Base-by-base conservation (phyloP, 1,284 basidiomycete species). In the Ganoderma resinaceum region DNA sequence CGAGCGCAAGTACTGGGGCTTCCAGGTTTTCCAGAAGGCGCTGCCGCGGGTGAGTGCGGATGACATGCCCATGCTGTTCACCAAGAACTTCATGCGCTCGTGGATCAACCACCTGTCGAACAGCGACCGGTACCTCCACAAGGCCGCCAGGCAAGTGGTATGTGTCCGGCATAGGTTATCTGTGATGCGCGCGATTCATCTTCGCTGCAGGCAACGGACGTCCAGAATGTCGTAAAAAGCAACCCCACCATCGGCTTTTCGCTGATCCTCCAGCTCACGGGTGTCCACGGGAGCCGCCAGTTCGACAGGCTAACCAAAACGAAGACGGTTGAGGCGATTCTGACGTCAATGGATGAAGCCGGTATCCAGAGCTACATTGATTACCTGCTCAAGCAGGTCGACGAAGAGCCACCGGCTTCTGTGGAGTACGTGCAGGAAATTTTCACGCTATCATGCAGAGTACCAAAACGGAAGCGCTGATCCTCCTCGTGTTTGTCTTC, bases 101-200 rank as follows among this genome's bases (percentile, higher is more conserved):
- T 97, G 96, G 94, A 97, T 98, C 73, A 98, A 97, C 79, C 96
- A 99, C 78, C 87, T 99, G 26, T 92, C 95, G 0, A 92, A 93
- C 66, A 86, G 87, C 65, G 96, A 98, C 79, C 88, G 96, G 65
- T 91, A 96, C 78, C 82, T 98, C 40, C 95, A 98, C 83, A 96
- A 95, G 80, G 91, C 93, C 31, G 95, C 96, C 2, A 86, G 87
- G 66, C 89, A 93, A 77, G 91, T 94, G 76, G 95, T 93, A 77
- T 62, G 89, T 82, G 26, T 16, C 40, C 20, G 35, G 23, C 16
- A 49, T 42, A 26, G 52, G n/a, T 26, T 33, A 33, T 66, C 63
- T 31, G 37, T 63, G 62, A 62, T 62, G 62, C 49, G 49, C 12
- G 26, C 40, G 37, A 62, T 55, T 55, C 52, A 55, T 55, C 52